phyloP scores from a whole-genome alignment of 2,329 filamentous ascomycete genomes.

The Ceratocystis eucalypticola region DNA sequence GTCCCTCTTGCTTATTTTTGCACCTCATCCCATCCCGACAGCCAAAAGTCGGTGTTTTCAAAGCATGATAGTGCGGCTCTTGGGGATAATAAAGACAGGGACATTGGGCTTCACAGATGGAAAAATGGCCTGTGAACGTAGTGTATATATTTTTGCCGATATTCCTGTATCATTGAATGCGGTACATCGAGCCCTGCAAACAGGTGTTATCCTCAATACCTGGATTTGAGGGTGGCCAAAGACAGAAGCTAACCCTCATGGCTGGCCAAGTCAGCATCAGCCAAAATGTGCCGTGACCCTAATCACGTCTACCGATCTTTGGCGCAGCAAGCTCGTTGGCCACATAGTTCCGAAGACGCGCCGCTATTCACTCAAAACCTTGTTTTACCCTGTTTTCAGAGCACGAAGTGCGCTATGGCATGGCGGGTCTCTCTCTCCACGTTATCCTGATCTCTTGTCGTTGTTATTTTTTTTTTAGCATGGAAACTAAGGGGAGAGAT shows the following conservation, averaged over 20 bases:
- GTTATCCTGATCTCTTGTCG: no score
- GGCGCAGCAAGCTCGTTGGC: background rate
- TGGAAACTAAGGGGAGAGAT: no score
- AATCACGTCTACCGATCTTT: background rate
- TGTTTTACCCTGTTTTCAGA: no score
- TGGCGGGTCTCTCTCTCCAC: background rate
- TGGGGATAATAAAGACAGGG: background rate
- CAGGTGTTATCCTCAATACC: background rate
- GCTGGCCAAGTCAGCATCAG: no score
- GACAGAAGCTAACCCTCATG: background rate
- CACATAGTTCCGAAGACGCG: background rate
- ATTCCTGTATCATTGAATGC: background rate
- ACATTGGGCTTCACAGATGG: background rate
- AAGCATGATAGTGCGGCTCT: background rate
- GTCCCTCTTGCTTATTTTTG: background rate
- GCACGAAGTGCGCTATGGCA: background rate
- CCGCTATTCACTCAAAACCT: background rate
- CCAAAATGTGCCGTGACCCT: background rate
- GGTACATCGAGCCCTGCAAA: background rate
- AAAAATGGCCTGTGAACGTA: background rate
- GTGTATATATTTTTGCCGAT: background rate
- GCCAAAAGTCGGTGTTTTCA: conserved; percentile 9
- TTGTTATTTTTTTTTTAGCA: no score
- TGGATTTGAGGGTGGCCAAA: background rate
- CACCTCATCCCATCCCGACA: conserved; percentile 10